A percentile compares a stretch with the other conserved stretches of the same genome.
phyloP scores from a whole-genome alignment of 192 early-diverging fungal species.

The Entomortierella lignicola region DNA sequence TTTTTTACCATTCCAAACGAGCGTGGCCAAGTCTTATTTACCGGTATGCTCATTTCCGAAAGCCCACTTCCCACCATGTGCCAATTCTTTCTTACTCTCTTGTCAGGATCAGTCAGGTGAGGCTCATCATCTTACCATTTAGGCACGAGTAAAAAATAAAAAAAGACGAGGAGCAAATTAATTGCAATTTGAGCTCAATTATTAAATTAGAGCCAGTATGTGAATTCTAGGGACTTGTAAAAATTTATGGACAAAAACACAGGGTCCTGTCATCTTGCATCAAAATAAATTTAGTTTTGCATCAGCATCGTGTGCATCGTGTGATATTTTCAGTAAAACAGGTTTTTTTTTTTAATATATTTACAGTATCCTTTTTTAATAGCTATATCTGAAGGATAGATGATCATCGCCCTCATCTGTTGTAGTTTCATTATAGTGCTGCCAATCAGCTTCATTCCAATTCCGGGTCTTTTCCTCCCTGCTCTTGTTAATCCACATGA shows the following conservation, averaged over 20 bases:
- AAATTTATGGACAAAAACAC: too few species aligned
- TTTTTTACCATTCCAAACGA: too few species aligned
- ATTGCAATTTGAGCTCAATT: conserved; percentile 23
- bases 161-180: background rate
- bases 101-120: too few species aligned
- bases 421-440: conserved; percentile 63
- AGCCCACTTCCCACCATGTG: too few species aligned
- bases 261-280: background rate
- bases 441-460: conserved; percentile 62
- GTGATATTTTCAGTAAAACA: background rate
- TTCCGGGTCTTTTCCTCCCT: conserved; percentile 57
- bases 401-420: conserved; percentile 63
- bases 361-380: conserved; percentile 14
- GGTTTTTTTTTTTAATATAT: background rate
- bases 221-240: too few species aligned
- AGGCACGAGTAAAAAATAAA: background rate
- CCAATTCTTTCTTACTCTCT: too few species aligned
- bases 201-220: background rate
- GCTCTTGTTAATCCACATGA: conserved; percentile 57
- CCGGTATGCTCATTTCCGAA: too few species aligned
- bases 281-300: background rate
- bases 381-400: conserved; percentile 57
- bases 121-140: background rate
- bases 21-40: too few species aligned
- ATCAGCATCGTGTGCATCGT: background rate